Conservation (phyloP, 371 early-diverging fungal genomes). For the Coemansia sp. region DNA sequence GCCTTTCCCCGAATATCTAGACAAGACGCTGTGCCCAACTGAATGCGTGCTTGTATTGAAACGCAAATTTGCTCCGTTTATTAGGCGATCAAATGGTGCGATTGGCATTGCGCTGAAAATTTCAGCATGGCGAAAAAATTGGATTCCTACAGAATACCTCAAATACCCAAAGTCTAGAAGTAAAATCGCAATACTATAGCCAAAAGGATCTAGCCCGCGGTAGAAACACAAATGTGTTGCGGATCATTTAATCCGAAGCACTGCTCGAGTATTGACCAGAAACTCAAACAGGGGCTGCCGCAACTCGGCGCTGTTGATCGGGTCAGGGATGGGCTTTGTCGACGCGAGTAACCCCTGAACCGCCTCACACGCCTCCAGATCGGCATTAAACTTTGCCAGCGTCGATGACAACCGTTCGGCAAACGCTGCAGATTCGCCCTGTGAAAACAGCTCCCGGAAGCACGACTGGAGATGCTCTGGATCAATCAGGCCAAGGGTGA, state of each 20-base stretch:
- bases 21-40: too few species aligned
- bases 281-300: conserved; percentile 49
- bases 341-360: conserved; percentile 17
- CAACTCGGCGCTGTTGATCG: conserved; percentile 35
- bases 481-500: conserved; percentile 38
- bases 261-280: conserved; percentile 38
- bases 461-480: conserved; percentile 34
- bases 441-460: conserved; percentile 30
- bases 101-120: too few species aligned
- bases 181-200: too few species aligned
- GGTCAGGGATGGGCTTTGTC: conserved; percentile 25
- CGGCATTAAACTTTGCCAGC: conserved; percentile 34
- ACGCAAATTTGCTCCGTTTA: too few species aligned
- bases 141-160: too few species aligned
- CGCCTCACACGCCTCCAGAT: conserved; percentile 27
- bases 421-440: conserved; percentile 14
- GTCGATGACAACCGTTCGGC: conserved; percentile 38
- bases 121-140: too few species aligned
- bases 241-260: conserved; percentile 34
- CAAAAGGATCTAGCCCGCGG: neutral
- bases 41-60: neutral
- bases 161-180: too few species aligned
- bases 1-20: neutral
- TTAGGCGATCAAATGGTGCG: too few species aligned
- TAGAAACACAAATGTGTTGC: neutral